A percentile compares a stretch with the other conserved stretches of the same genome.
Evolutionary conservation across 1,284 basidiomycete species (phyloP).

Genomic region (Ustilago nuda): DNA sequence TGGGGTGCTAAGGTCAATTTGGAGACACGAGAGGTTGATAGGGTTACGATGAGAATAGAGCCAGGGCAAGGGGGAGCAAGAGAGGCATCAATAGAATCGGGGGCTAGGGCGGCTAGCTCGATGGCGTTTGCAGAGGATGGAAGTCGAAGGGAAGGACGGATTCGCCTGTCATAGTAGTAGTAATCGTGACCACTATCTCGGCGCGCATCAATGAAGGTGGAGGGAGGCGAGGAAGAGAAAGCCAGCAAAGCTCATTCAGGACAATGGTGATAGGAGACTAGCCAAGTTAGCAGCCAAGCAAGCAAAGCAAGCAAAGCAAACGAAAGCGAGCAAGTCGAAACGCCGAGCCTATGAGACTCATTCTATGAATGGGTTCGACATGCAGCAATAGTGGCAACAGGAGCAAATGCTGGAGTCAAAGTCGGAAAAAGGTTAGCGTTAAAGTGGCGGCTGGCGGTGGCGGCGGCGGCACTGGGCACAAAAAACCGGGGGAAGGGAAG

Average conservation of each 20-base stretch:
- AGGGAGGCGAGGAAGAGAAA: background rate
- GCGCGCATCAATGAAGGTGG: background rate
- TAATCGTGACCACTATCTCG: background rate
- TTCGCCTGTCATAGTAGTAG: background rate
- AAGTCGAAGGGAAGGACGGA: background rate
- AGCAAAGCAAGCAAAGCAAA: background rate
- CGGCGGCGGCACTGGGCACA: slow-evolving; percentile 2
- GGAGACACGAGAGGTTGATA: background rate
- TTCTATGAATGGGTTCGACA: slow-evolving; percentile 10
- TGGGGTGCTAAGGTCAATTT: background rate
- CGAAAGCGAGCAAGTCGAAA: slow-evolving; percentile 13
- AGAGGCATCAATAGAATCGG: background rate
- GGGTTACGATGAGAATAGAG: background rate
- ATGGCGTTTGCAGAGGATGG: background rate
- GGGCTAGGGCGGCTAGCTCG: slow-evolving; percentile 3
- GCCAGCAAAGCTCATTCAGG: background rate
- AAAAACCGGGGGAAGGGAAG: background rate
- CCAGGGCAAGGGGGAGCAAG: background rate
- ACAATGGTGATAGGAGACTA: background rate
- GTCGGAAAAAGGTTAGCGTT: slow-evolving; percentile 2
- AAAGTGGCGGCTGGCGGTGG: background rate
- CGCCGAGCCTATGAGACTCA: slow-evolving; percentile 9
- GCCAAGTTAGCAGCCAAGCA: slow-evolving; percentile 1
- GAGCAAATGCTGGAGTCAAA: background rate
- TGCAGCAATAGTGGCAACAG: background rate